Percentiles rank a stretch among this genome's conserved stretches.
Evolutionary conservation across 805 yeast species (phyloP).

Genomic region (Candida morakotiae): DNA sequence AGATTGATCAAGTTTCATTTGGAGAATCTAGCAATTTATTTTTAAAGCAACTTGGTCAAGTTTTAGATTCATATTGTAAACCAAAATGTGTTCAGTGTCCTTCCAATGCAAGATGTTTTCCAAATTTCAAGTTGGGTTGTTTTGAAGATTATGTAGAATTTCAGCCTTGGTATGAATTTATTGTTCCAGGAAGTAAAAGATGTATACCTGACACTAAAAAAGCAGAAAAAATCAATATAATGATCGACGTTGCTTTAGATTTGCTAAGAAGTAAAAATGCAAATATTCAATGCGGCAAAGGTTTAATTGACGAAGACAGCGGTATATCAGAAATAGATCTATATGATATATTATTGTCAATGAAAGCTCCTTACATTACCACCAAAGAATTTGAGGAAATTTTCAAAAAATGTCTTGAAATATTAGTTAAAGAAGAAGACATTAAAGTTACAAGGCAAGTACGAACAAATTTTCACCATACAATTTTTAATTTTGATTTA

Average conservation of each 20-base stretch:
- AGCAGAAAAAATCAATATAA: slow-evolving; percentile 60
- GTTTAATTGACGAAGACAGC: slow-evolving; percentile 38
- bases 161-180: slow-evolving; percentile 58
- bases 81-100: slow-evolving; percentile 82
- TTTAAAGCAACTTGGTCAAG: slow-evolving; percentile 36
- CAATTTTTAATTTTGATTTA: too few species aligned
- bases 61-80: slow-evolving; percentile 40
- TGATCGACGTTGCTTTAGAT: slow-evolving; percentile 64
- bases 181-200: slow-evolving; percentile 42
- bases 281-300: slow-evolving; percentile 51
- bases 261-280: slow-evolving; percentile 69
- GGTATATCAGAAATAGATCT: slow-evolving; percentile 50
- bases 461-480: slow-evolving; percentile 4
- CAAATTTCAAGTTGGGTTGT: slow-evolving; percentile 59
- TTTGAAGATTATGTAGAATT: slow-evolving; percentile 56
- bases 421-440: slow-evolving; percentile 63
- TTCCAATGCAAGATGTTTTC: slow-evolving; percentile 69
- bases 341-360: slow-evolving; percentile 45
- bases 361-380: slow-evolving; percentile 45
- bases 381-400: slow-evolving; percentile 69
- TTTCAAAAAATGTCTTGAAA: slow-evolving; percentile 63
- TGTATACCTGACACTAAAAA: slow-evolving; percentile 76
- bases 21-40: slow-evolving; percentile 24
- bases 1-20: slow-evolving; percentile 43
- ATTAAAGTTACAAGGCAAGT: slow-evolving; percentile 81